A percentile compares a stretch with the other conserved stretches of the same genome.
Conservation (phyloP, 2,329 filamentous ascomycete genomes). For the Leptodontidium sp. region DNA sequence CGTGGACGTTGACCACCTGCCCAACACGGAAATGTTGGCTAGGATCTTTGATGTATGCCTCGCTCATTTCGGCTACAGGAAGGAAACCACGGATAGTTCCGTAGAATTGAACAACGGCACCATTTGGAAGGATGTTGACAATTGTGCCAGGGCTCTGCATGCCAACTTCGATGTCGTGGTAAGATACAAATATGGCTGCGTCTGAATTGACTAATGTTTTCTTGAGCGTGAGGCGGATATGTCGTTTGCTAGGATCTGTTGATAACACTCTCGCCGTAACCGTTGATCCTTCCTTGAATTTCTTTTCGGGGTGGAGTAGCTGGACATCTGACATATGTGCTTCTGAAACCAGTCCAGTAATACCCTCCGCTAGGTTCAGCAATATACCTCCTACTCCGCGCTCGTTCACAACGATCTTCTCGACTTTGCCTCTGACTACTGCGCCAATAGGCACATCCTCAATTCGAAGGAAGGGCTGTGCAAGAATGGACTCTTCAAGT, state of each 20-base stretch:
- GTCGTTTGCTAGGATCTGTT: constrained; percentile 75
- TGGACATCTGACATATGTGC: constrained; percentile 88
- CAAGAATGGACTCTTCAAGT: constrained; percentile 80
- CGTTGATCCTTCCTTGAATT: constrained; percentile 86
- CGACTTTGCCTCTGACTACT: constrained; percentile 81
- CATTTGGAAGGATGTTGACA: constrained; percentile 78
- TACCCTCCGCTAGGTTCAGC: constrained; percentile 83
- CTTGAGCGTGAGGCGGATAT: constrained; percentile 89
- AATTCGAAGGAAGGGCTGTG: constrained; percentile 89
- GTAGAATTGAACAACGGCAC: constrained; percentile 94
- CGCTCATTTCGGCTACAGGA: constrained; percentile 96
- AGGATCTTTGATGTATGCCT: constrained; percentile 91
- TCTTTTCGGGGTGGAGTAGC: constrained; percentile 93
- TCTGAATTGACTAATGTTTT: constrained; percentile 95
- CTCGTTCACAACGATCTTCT: constrained; percentile 82
- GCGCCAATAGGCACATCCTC: constrained; percentile 88
- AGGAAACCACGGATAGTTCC: constrained; percentile 84
- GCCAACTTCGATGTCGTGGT: constrained; percentile 76
- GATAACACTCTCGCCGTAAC: constrained; percentile 89
- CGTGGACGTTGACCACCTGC: constrained; percentile 90
- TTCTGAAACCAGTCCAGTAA: constrained; percentile 87
- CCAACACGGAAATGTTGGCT: constrained; percentile 88
- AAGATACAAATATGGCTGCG: constrained; percentile 77
- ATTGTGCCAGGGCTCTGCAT: constrained; percentile 87
- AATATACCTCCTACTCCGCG: constrained; percentile 84